These are phyloP conservation scores for Coprinopsis cinerea DNA, from an alignment of 768 basidiomycete species.

Conservation along the genomic window DNA sequence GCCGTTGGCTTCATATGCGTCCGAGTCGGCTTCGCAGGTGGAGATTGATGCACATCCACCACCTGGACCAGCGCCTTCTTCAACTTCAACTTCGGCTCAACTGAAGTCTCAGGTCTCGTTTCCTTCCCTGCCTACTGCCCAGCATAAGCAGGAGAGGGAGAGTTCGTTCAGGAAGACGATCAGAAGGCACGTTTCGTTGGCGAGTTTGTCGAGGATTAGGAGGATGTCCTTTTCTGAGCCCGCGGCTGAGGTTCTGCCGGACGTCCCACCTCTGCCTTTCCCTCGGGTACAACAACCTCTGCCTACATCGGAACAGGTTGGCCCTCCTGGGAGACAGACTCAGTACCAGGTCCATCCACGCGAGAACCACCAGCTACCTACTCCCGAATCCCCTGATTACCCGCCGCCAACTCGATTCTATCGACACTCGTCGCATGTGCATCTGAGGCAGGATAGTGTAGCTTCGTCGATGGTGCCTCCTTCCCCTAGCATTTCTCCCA, in stretches of 20 bases:
- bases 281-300: too few relatives aligned
- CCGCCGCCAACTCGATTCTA: background rate
- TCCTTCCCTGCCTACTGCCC: too few relatives aligned
- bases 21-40: background rate
- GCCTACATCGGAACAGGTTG: too few relatives aligned
- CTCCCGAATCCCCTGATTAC: background rate
- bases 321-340: too few relatives aligned
- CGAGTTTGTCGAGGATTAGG: background rate
- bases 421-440: background rate
- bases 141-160: background rate
- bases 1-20: background rate
- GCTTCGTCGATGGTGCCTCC: background rate
- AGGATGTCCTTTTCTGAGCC: too few relatives aligned
- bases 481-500: background rate
- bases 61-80: background rate
- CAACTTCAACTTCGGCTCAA: background rate
- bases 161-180: background rate
- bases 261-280: too few relatives aligned
- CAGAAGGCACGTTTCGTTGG: background rate
- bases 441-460: background rate
- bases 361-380: slow-evolving; percentile 1
- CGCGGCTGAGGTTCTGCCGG: too few relatives aligned
- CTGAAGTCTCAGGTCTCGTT: too few relatives aligned
- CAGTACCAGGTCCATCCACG: too few relatives aligned
- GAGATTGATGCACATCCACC: background rate